phyloP scores from a whole-genome alignment of 2,329 filamentous ascomycete species.

The Epichloe gansuensis region DNA sequence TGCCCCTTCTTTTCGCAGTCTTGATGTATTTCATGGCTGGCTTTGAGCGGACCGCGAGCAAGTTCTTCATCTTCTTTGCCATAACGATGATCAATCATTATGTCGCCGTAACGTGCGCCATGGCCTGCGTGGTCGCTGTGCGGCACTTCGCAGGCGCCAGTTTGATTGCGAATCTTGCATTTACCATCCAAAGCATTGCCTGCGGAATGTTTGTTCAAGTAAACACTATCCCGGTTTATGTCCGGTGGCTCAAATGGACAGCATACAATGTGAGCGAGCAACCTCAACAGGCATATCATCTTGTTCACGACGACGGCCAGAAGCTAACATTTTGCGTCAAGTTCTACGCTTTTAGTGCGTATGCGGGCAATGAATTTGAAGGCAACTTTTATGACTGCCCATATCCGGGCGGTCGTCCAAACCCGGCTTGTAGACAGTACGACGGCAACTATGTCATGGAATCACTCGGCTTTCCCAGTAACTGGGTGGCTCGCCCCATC shows the following conservation, averaged over 20 bases:
- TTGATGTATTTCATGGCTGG: constrained; percentile 73
- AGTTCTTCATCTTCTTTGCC: constrained; percentile 63
- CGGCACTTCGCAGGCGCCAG: constrained; percentile 60
- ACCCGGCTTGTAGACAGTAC: constrained; percentile 56
- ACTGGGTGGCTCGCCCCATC: constrained; percentile 59
- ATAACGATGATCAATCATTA: constrained; percentile 61
- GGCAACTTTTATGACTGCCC: constrained; percentile 65
- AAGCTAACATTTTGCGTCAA: constrained; percentile 17
- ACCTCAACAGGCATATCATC: background rate
- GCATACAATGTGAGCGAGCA: constrained; percentile 8
- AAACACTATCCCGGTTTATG: constrained; percentile 61
- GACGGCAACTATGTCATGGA: constrained; percentile 58
- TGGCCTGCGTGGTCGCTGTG: constrained; percentile 51
- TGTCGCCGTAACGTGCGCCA: constrained; percentile 59
- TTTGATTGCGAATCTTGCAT: constrained; percentile 59
- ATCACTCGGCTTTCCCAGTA: constrained; percentile 51
- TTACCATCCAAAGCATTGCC: constrained; percentile 61
- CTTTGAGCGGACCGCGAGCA: constrained; percentile 48
- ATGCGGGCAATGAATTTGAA: constrained; percentile 61
- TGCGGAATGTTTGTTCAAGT: constrained; percentile 68
- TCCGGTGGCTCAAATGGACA: constrained; percentile 65
- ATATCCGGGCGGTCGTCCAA: constrained; percentile 42
- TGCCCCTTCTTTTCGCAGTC: constrained; percentile 56
- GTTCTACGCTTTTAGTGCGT: constrained; percentile 61
- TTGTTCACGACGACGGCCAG: background rate